Base-by-base conservation (phyloP, 1,284 basidiomycete genomes). In the Jaminaea rosea region DNA sequence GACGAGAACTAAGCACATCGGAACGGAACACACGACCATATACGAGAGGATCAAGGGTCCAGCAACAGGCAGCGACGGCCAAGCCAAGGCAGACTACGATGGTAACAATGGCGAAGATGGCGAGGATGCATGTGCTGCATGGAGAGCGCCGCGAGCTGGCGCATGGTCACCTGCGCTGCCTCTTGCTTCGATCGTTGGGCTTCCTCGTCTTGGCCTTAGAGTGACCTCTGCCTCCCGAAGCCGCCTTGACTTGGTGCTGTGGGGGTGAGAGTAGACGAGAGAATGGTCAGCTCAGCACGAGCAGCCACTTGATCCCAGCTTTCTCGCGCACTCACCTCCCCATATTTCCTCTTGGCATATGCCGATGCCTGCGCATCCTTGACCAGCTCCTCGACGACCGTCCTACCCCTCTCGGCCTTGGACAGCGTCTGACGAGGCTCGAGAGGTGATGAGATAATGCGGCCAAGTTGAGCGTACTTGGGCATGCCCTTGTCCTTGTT, bases 341-440 rank as follows among this genome's bases (percentile, higher is more conserved):
- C 82, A 75, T 91, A 96, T 78, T 96, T 97, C 77, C 84, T 84
- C 78, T 96, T 96, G 34, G 92, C 87, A 73, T 94, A 96, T 51
- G 83, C 80, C 63, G 83, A 84, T 17, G 88, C 82, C 72, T 87
- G 85, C 1, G 86, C 83, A 76, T 97, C 91, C 59, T 85, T 84
- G 46, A 96, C 82, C 17, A 97, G 78, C 68, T 89, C 87, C 59
- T 92, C 87, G 21, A 98, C 87, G 44, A 97, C 79, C 13, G 85
- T 87, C 62, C 83, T 79, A 74, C 87, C 93, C 62, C 84, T 78
- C 59, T 83, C 78, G 8, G 82, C 78, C 37, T 82, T 79, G 2
- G 86, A 87, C 58, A 85, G 82, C 8, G 80, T 76, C 54, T 82
- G 86, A 10, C 83, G 80, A 39, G 81, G 83, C 52, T 84, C 87